Base-by-base conservation (phyloP, 2,329 filamentous ascomycete genomes). In the Myriangium duriaei region DNA sequence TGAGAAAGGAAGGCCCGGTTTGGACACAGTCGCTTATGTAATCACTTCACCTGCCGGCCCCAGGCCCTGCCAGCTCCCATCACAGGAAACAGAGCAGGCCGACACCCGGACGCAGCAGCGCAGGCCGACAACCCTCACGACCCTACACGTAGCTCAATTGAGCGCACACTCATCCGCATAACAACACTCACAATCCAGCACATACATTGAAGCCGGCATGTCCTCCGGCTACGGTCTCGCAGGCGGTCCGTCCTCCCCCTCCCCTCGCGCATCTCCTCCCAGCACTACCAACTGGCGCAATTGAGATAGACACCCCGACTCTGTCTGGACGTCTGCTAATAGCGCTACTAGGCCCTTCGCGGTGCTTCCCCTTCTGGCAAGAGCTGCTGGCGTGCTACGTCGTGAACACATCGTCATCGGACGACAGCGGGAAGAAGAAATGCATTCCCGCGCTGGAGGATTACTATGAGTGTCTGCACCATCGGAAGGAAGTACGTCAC, bases 331-430 rank as follows among this genome's bases (percentile, higher is more conserved):
- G n/a, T n/a, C n/a, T n/a, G n/a, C n/a, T n/a, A n/a, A n/a, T n/a
- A n/a, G n/a, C n/a, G n/a, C n/a, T n/a, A 34, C 36, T 53, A 80
- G 76, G 76, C 54, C 72, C 73, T 49, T 72, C 69, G 53, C 83
- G 88, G 63, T 98, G 91, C 77, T 96, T 94, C 70, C 84, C 87
- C 58, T 98, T 95, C 76, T 98, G 91, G 91, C 91, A 98, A 68
- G 91, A 98, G 66, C 78, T 96, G 49, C 81, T 98, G 59, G 86
- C 86, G 54, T 98, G 91, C 76, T 98, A 98, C 63, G 86, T 95
- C 44, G 79, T 94, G 58, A 96, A 96, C 68, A 85, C 85, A 40
- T 74, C 72, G 48, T 67, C 79, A 46, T 68, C 80, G 47, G 81
- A 88, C 40, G 81, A 87, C 55, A 74, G 76, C 11, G 84, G 84